Base-by-base conservation (phyloP, 2,329 filamentous ascomycete species). In the Penicillium vulpinum region DNA sequence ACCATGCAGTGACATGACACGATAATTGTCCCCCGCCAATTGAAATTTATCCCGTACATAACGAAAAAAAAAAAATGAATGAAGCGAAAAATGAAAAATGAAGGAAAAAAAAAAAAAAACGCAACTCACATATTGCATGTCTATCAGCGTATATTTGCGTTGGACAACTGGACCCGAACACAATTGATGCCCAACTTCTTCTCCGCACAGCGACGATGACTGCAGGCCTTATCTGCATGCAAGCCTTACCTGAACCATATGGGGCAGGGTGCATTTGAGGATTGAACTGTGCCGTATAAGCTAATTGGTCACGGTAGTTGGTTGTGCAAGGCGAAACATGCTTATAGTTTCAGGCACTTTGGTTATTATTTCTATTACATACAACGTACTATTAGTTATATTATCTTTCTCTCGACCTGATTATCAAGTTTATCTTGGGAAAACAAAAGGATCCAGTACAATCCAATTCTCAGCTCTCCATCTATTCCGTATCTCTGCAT, bases 171-270 rank as follows among this genome's bases (percentile, higher is more conserved):
- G 47, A 44, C 53, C 33, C 39, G 53, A 55, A 39, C 46, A 39
- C 31, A 51, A 45, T 56, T 56, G 53, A 56, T 56, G 53, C 53
- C 53, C 53, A 56, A 56, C 46, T 51, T 51, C 15, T 45, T 24
- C 24, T 24, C 18, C 33, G 31, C 46, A 28, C 24, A 41, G 24
- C 47, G n/a, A 24, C 40, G 40, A 39, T 46, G 40, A 31, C 22
- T 53, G 40, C 50, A 46, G 26, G 36, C n/a, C 36, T 41, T 29
- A 49, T 28, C 51, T 54, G 44, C 47, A 55, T 43, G 46, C 53
- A 56, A 45, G 53, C 53, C 39, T 56, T 56, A 31, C 53, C 46
- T 44, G 40, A 13, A 41, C 36, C 36, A 31, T 47, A 48, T 48
- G 18, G 43, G 28, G 43, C 24, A 40, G 21, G 29, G n/a, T 55